Evolutionary conservation across 2,329 filamentous ascomycete species (phyloP), one percentile per base, ranked within the genome.

Genomic region (Cytospora paraplurivora): DNA sequence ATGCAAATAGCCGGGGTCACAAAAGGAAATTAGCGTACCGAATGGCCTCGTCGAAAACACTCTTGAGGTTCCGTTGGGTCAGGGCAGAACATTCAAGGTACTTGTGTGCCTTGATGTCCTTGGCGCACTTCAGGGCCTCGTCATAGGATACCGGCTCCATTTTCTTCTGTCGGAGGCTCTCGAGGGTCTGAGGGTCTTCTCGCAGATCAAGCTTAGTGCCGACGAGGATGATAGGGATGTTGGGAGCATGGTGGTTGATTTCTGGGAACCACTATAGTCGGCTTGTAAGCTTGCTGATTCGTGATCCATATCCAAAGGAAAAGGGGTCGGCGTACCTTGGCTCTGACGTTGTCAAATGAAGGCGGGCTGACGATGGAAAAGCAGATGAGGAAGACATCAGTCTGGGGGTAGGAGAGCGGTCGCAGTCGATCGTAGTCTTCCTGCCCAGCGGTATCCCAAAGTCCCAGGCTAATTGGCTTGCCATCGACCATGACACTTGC

Each of bases 401-500:
- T 98, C 81, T 99, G 94, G 12, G 95, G 95, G 79, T 98, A 99
- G 50, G 94, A 98, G 66, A 99, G 87, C 67, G 94, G 94, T 73
- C 94, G 89, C 75, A 98, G 84, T 78, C 94, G 86, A 76, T 98
- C 94, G 81, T 98, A 98, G 84, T 98, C 94, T 81, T 98, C 94
- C 82, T 98, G 95, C 74, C 94, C 94, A 70, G 94, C 94, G 69
- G 94, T 99, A 90, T 99, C 94, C 94, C 95, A 98, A 37, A 99
- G 82, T 70, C 94, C 95, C 71, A 99, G 80, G 78, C 93, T 97
- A 80, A 98, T 97, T 66, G 94, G 94, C 82, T 96, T 96, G 72
- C 93, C 93, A 82, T 98, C 95, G 62, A 98, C 95, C 92, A 97
- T 97, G 62, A 99, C 95, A 82, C 93, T 97, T 69, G 95, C 95